phyloP scores from a whole-genome alignment of 2,329 filamentous ascomycete genomes.

The Aureobasidium leucospermi region DNA sequence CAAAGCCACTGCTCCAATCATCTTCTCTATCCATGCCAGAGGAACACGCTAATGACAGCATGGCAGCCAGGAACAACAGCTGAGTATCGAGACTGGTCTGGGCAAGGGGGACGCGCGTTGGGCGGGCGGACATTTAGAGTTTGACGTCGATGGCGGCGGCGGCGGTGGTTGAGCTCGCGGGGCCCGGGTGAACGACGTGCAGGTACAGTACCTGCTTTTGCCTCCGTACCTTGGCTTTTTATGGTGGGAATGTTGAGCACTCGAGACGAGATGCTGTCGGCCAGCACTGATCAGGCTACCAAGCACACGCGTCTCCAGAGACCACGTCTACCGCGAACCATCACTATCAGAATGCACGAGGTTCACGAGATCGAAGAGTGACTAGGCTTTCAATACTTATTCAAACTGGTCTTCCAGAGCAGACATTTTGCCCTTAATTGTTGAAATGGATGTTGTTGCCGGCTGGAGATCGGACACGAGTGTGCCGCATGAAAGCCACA shows the following conservation, averaged over 20 bases:
- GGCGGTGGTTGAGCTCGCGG: background rate
- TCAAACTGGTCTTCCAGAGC: too few species aligned
- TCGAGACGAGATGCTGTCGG: background rate
- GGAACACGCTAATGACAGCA: slow-evolving; percentile 4
- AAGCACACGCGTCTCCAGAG: too few species aligned
- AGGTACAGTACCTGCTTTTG: slow-evolving; percentile 4
- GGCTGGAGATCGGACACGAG: too few species aligned
- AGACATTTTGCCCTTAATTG: too few species aligned
- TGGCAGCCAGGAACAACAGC: background rate
- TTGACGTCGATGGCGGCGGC: background rate
- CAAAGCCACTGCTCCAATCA: background rate
- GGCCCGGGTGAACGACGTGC: background rate
- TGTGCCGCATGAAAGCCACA: too few species aligned
- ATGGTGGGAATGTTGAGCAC: background rate
- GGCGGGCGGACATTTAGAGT: background rate
- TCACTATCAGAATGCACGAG: too few species aligned
- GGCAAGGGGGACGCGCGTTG: background rate
- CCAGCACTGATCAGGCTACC: too few species aligned
- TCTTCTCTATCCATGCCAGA: background rate
- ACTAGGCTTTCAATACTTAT: too few species aligned
- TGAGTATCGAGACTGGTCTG: background rate
- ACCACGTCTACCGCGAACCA: too few species aligned
- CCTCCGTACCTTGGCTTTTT: background rate
- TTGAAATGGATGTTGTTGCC: too few species aligned
- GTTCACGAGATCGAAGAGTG: too few species aligned